Evolutionary conservation across 2,329 filamentous ascomycete species (phyloP).

Genomic region (Fusarium nematophilum): DNA sequence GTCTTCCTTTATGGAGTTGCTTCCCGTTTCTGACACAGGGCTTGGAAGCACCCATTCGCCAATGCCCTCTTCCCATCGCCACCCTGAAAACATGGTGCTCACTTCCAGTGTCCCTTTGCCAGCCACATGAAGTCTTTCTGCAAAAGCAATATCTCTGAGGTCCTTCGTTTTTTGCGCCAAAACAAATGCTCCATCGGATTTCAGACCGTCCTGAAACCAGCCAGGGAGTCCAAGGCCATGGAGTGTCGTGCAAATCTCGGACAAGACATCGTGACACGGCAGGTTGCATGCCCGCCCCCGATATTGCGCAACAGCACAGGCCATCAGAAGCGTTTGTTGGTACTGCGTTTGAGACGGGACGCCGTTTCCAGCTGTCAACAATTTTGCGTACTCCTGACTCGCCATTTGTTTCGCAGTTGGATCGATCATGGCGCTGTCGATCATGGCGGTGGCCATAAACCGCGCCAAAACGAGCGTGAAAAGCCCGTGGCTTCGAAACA

Average conservation of each 20-base stretch:
- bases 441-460: slow-evolving; percentile 41
- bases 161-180: slow-evolving; percentile 65
- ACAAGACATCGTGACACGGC: slow-evolving; percentile 52
- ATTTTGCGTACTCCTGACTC: slow-evolving; percentile 35
- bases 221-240: slow-evolving; percentile 47
- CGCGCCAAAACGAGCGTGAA: slow-evolving; percentile 44
- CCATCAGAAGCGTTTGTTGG: slow-evolving; percentile 50
- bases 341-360: slow-evolving; percentile 36
- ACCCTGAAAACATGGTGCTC: slow-evolving; percentile 49
- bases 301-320: slow-evolving; percentile 59
- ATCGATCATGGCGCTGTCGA: slow-evolving; percentile 21
- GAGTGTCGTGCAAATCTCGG: slow-evolving; percentile 55
- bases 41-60: slow-evolving; percentile 52
- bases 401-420: slow-evolving; percentile 28
- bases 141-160: slow-evolving; percentile 64
- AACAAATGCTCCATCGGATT: slow-evolving; percentile 61
- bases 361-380: slow-evolving; percentile 30
- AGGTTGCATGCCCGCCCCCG: slow-evolving; percentile 57
- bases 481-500: slow-evolving; percentile 27
- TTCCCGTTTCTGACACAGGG: slow-evolving; percentile 18
- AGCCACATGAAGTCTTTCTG: slow-evolving; percentile 55
- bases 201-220: slow-evolving; percentile 52
- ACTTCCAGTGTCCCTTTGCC: slow-evolving; percentile 13
- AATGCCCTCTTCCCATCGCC: slow-evolving; percentile 55
- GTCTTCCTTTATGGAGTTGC: neutral